Percentiles rank a stretch among this genome's conserved stretches.
phyloP scores from a whole-genome alignment of 108 stramenopile genomes.

The Mayamaea pseudoterrestris region DNA sequence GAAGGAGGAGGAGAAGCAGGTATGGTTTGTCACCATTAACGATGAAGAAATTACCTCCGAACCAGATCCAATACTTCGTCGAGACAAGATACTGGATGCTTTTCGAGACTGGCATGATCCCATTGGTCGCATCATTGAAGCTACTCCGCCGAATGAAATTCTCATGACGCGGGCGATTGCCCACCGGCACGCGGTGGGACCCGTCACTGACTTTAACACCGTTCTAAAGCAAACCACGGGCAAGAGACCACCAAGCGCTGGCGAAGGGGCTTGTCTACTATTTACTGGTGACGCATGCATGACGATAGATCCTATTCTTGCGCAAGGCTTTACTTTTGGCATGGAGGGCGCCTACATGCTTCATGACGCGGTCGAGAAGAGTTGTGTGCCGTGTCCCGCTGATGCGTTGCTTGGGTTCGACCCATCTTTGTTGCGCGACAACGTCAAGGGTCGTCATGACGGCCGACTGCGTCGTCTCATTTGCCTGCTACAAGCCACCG shows the following conservation, averaged over 20 bases:
- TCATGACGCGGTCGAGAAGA: conserved; percentile 14
- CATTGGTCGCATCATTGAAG: conserved; percentile 48
- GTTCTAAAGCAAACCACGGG: conserved; percentile 14
- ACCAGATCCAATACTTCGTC: conserved; percentile 31
- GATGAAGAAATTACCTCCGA: conserved; percentile 32
- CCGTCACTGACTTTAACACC: conserved; percentile 51
- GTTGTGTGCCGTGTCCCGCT: conserved; percentile 4
- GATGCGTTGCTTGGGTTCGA: conserved; percentile 25
- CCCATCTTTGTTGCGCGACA: conserved; percentile 13
- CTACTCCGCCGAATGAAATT: conserved; percentile 71
- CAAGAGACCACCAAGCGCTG: conserved; percentile 11
- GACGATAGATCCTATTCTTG: conserved; percentile 82
- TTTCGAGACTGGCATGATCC: conserved; percentile 80
- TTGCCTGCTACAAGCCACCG: conserved; percentile 61
- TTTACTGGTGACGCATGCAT: conserved; percentile 76
- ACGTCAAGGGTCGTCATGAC: conserved; percentile 24
- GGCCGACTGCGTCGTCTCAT: conserved; percentile 41
- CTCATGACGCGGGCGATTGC: conserved; percentile 65
- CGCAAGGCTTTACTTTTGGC: conserved; percentile 77
- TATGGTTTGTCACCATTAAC: conserved; percentile 81
- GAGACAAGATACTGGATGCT: conserved; percentile 39
- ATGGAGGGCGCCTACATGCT: conserved; percentile 72
- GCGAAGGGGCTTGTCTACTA: conserved; percentile 49
- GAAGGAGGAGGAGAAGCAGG: conserved; percentile 34
- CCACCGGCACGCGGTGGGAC: conserved; percentile 47